Evolutionary conservation across 2,329 filamentous ascomycete genomes (phyloP).

Genomic region (Alternaria atra): DNA sequence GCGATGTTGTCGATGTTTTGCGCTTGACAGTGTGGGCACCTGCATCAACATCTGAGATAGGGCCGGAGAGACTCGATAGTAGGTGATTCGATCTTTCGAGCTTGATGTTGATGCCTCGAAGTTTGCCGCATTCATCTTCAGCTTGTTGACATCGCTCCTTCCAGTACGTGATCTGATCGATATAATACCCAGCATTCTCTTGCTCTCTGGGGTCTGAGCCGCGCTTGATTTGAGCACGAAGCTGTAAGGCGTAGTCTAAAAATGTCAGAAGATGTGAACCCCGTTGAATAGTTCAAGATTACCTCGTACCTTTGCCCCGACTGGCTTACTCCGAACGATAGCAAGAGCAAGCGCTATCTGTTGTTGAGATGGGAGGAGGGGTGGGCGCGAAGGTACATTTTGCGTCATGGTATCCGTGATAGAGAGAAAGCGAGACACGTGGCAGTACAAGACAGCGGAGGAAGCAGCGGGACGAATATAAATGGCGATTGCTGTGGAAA

Average conservation of each 20-base stretch:
- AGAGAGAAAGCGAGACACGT: neutral
- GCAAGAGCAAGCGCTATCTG: conserved; percentile 48
- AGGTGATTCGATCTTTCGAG: conserved; percentile 42
- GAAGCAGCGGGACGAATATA: neutral
- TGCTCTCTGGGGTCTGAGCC: conserved; percentile 29
- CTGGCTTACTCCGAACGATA: conserved; percentile 52
- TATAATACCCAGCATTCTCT: conserved; percentile 40
- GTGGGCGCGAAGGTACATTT: neutral
- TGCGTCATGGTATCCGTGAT: conserved; percentile 13
- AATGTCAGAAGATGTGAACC: conserved; percentile 8
- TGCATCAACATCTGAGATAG: neutral
- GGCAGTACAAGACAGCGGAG: neutral
- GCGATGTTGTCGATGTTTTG: conserved; percentile 23
- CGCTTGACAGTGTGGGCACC: conserved; percentile 25
- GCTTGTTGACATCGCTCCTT: conserved; percentile 32
- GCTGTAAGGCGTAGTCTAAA: conserved; percentile 44
- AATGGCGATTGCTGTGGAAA: neutral
- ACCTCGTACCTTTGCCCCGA: conserved; percentile 45
- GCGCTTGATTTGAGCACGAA: conserved; percentile 48
- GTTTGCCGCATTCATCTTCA: conserved; percentile 33
- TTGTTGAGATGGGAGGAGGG: conserved; percentile 28
- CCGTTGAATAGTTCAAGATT: neutral
- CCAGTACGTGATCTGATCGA: conserved; percentile 55
- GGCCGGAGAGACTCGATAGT: conserved; percentile 16
- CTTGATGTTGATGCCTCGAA: conserved; percentile 34